Conservation (phyloP, 2,329 filamentous ascomycete species). For the Mariannaea sp. region DNA sequence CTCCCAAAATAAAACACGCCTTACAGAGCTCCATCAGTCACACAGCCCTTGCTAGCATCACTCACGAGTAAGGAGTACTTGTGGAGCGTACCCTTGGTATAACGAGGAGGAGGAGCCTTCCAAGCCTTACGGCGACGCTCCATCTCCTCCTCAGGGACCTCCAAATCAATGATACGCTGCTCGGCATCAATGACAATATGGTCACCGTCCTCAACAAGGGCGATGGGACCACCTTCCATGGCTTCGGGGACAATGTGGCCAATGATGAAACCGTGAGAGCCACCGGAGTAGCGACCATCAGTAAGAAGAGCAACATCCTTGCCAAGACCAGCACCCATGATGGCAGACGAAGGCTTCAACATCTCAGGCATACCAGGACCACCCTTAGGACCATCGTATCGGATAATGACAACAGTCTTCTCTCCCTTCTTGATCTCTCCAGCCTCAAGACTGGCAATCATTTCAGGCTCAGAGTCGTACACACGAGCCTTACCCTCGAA, state of each 20-base stretch:
- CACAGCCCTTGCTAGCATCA: constrained; percentile 63
- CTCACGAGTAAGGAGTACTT: constrained; percentile 70
- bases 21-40: constrained; percentile 53
- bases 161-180: constrained; percentile 68
- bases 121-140: constrained; percentile 61
- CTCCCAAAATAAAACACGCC: background rate
- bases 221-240: constrained; percentile 83
- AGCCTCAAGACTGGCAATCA: constrained; percentile 76
- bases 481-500: constrained; percentile 83
- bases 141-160: constrained; percentile 69
- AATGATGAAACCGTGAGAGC: constrained; percentile 84
- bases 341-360: constrained; percentile 87
- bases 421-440: constrained; percentile 82
- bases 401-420: constrained; percentile 88
- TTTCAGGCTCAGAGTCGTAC: constrained; percentile 81
- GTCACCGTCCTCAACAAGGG: constrained; percentile 80
- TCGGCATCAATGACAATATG: constrained; percentile 82
- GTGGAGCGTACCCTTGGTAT: constrained; percentile 67
- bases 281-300: constrained; percentile 78
- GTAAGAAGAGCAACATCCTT: constrained; percentile 76
- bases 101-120: constrained; percentile 64
- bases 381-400: constrained; percentile 92
- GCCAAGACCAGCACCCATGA: constrained; percentile 87
- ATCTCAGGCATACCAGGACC: constrained; percentile 96
- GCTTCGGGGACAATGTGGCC: constrained; percentile 89